These are phyloP conservation scores for Takashimella koratensis DNA, from an alignment of 1,284 basidiomycete species.

Conservation along the genomic window DNA sequence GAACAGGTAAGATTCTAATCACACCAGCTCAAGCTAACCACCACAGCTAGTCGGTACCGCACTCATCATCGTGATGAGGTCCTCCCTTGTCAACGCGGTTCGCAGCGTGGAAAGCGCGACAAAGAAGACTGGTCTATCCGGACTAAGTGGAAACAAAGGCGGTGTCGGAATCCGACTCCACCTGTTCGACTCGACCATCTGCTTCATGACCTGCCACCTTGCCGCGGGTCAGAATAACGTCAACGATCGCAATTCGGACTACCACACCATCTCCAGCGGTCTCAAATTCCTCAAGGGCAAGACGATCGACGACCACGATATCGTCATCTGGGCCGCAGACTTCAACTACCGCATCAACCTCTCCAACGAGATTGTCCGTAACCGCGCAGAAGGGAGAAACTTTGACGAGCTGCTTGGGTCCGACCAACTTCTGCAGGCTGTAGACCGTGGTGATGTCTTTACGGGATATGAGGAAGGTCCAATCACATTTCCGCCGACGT, in stretches of 20 bases:
- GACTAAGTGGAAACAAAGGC: constrained; percentile 97
- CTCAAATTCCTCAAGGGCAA: constrained; percentile 86
- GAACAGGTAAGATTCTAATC: constrained; percentile 65
- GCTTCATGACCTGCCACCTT: constrained; percentile 87
- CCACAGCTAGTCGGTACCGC: constrained; percentile 87
- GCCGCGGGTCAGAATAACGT: constrained; percentile 89
- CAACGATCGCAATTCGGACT: constrained; percentile 89
- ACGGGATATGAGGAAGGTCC: constrained; percentile 82
- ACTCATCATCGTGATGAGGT: constrained; percentile 77
- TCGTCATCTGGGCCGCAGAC: constrained; percentile 87
- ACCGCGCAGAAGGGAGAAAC: constrained; percentile 60
- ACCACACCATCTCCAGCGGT: constrained; percentile 76
- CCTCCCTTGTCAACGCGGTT: constrained; percentile 69
- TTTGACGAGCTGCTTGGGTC: constrained; percentile 69
- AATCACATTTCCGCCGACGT: constrained; percentile 62
- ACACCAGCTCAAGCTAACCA: not conserved
- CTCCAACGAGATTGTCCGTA: constrained; percentile 73
- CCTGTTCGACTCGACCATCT: constrained; percentile 84
- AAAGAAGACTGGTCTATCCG: constrained; percentile 93
- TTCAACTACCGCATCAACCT: constrained; percentile 92
- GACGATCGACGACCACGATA: constrained; percentile 78
- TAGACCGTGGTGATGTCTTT: constrained; percentile 70
- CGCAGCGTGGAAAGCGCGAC: constrained; percentile 87
- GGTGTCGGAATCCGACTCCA: constrained; percentile 91
- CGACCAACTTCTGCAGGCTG: constrained; percentile 76